Base-by-base conservation (phyloP, 768 basidiomycete species). In the Xerocomellus intermedius region DNA sequence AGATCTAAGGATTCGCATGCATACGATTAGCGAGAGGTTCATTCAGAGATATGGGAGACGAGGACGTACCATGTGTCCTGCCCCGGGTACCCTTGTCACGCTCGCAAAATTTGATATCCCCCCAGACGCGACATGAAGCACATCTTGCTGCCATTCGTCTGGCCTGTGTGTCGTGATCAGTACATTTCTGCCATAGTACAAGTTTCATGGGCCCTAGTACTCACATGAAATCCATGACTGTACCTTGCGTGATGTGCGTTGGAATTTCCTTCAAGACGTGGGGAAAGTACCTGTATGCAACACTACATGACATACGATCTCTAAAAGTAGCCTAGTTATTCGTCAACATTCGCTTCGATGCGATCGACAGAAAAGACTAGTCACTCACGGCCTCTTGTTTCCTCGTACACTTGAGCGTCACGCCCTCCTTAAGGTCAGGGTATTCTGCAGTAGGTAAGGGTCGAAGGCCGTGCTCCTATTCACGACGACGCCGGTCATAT, bases 381-480 rank as follows among this genome's bases (percentile, higher is more conserved):
- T n/a, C 16, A n/a, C 48, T 21, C 17, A 54, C 57, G 3, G 53
- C 51, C 16, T 50, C 47, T 28, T 58, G 57, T 19, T 30, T 55
- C 4, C 5, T 55, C 5, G 50, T 55, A 13, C 46, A 52, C 16
- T 56, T 56, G 22, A 59, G 47, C 9, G 57, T 54, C 21, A 58
- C 57, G 2, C 57, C 57, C 2, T 47, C 21, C 10, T 22, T 32
- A 4, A 2, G 30, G 5, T 58, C 44, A 2, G 53, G 48, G 4
- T 58, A 50, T n/a, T 58, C 53, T 2, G 28, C 39, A 12, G 57
- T 54, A 1, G 53, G 57, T 24, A 54, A 36, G 6, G 56, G 30
- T 26, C 44, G 50, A 48, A 59, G 37, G 4, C 54, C 58, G 12
- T 55, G 37, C 6, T 48, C 36, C 54, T 59, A 45, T 52, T 26